Base-by-base conservation (phyloP, 179 eudicot species). In the Nepenthes alata region DNA sequence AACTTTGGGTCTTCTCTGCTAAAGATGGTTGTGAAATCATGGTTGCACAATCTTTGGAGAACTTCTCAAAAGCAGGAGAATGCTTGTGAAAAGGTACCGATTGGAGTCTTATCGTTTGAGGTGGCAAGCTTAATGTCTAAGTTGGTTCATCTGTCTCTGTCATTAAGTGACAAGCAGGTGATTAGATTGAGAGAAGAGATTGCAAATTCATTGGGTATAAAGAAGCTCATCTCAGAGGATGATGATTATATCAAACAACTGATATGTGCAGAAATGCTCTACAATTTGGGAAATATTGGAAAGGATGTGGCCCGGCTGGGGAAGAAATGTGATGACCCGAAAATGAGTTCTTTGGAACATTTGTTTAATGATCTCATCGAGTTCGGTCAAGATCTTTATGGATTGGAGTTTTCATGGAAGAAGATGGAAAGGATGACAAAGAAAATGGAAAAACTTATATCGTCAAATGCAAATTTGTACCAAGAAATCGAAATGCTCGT, bases 71-170 rank as follows among this genome's bases (percentile, higher is more conserved):
- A 82, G 70, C 75, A 72, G 12, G 80, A 69, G 2, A 59, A 36
- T 35, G 69, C 62, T 14, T 14, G 62, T 34, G 57, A 68, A n/a
- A 77, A 71, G 47, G 63, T 51, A 6, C 39, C 51, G 53, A 68
- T 85, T 62, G 87, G 81, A 37, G 81, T 85, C 2, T 63, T 85
- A 51, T 78, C 85, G 3, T 85, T 85, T 63, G 91, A 85, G 66
- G 87, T 83, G 34, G 85, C 85, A 11, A 80, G 77, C 59, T 61
- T 82, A 60, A 85, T 82, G 85, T 71, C 85, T 12, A 85, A 82
- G 65, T 51, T 80, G 62, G 68, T 82, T 55, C 76, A 78, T 59
- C 64, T 82, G 6, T 80, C 85, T 83, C 78, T 76, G 5, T 76
- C 77, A 16, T 53, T 85, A 56, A 66, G 67, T 37, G 91, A 85